Percentiles rank a stretch among this genome's conserved stretches.
These are phyloP conservation scores for Limonium bicolor DNA, from an alignment of 148 eudicot species.

Conservation along the genomic window DNA sequence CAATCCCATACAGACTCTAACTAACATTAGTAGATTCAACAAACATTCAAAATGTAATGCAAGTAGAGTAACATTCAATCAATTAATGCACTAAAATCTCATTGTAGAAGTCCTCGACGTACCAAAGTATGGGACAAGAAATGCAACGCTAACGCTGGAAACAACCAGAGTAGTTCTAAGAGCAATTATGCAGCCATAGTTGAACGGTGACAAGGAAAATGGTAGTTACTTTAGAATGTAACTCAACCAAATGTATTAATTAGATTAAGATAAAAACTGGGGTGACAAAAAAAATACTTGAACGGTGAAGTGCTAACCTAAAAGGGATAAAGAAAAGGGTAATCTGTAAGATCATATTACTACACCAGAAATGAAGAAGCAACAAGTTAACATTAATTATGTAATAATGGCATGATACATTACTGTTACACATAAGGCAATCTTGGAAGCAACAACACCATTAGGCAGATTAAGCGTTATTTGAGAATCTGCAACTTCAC, in stretches of 20 bases:
- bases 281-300: conserved; percentile 72
- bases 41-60: no score
- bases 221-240: no score
- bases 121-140: conserved; percentile 64
- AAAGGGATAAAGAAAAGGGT: neutral
- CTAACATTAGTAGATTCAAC: no score
- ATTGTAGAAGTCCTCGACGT: no score
- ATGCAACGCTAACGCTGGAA: conserved; percentile 52
- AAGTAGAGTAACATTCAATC: no score
- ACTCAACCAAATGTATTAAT: no score
- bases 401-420: conserved; percentile 8
- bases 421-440: conserved; percentile 70
- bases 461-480: conserved; percentile 72
- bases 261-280: no score
- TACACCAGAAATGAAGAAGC: no score
- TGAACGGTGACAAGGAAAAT: no score
- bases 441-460: conserved; percentile 32
- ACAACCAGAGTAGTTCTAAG: conserved; percentile 45
- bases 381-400: neutral
- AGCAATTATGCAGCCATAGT: conserved; percentile 28
- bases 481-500: conserved; percentile 53
- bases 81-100: no score
- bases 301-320: conserved; percentile 66
- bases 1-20: no score
- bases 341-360: no score